Evolutionary conservation across 495 filamentous ascomycete species (phyloP).

Genomic region (Massariosphaeria phaeospora): DNA sequence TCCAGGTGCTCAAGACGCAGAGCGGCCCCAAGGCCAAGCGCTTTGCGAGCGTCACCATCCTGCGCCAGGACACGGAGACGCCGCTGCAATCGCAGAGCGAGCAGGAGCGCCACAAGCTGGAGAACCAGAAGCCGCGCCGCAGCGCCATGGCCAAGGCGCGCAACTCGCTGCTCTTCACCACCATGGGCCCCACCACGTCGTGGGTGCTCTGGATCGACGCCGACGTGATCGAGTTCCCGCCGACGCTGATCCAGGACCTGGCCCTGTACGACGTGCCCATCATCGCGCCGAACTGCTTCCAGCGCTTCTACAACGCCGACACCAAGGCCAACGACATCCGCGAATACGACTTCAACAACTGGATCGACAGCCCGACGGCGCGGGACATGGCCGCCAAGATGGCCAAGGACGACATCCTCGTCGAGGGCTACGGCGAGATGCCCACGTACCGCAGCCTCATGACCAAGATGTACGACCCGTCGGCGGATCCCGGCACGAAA

Average conservation of each 20-base stretch:
- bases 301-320: constrained; percentile 73
- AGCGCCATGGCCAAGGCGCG: constrained; percentile 89
- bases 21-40: constrained; percentile 69
- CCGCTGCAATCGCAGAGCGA: constrained; percentile 77
- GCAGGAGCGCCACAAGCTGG: constrained; percentile 80
- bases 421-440: constrained; percentile 90
- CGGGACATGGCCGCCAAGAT: constrained; percentile 69
- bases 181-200: constrained; percentile 82
- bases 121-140: constrained; percentile 78
- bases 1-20: constrained; percentile 78
- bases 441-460: constrained; percentile 87
- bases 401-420: constrained; percentile 82
- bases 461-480: constrained; percentile 67
- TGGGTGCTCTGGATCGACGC: constrained; percentile 97
- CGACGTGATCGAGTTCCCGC: constrained; percentile 86
- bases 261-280: constrained; percentile 79
- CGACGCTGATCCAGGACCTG: constrained; percentile 85
- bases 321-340: constrained; percentile 64
- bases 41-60: constrained; percentile 87
- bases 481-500: constrained; percentile 54
- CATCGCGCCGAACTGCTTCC: constrained; percentile 92
- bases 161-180: constrained; percentile 95
- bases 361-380: constrained; percentile 80
- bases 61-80: constrained; percentile 90
- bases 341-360: constrained; percentile 95